Evolutionary conservation across 176 grass and related monocot genomes (phyloP).

Genomic region (sorghum (Sorghum bicolor)): DNA sequence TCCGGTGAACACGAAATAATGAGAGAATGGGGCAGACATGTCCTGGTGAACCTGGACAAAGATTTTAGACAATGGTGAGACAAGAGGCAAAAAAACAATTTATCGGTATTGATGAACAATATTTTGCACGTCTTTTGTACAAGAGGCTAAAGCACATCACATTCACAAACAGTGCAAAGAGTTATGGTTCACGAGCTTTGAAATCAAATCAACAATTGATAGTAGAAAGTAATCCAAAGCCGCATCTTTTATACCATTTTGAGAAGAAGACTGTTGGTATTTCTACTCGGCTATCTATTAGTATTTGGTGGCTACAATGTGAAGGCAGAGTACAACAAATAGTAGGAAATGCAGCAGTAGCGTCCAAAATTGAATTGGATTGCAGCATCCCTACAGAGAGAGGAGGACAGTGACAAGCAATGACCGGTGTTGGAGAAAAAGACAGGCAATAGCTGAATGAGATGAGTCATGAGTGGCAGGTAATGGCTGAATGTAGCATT

Average conservation of each 20-base stretch:
- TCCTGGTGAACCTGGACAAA: constrained; percentile 79
- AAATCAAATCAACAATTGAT: background rate
- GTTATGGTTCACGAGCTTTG: background rate
- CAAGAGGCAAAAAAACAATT: background rate
- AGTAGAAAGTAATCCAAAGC: background rate
- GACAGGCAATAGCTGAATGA: no score
- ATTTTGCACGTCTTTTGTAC: background rate
- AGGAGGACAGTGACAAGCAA: no score
- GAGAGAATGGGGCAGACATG: constrained; percentile 77
- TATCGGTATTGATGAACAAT: background rate
- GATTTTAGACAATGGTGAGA: background rate
- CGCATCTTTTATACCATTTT: background rate
- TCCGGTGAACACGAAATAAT: constrained; percentile 84
- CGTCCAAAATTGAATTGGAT: no score
- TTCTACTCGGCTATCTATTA: background rate
- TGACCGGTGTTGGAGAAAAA: no score
- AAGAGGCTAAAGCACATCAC: no score
- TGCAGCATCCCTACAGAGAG: no score
- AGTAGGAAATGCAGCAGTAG: background rate
- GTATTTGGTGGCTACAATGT: background rate
- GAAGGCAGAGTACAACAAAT: background rate
- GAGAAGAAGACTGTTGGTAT: background rate
- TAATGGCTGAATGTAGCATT: no score
- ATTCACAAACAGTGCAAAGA: background rate
- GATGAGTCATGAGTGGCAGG: no score